Evolutionary conservation across 345 rosid species (phyloP).

Genomic region (Populus euphratica): DNA sequence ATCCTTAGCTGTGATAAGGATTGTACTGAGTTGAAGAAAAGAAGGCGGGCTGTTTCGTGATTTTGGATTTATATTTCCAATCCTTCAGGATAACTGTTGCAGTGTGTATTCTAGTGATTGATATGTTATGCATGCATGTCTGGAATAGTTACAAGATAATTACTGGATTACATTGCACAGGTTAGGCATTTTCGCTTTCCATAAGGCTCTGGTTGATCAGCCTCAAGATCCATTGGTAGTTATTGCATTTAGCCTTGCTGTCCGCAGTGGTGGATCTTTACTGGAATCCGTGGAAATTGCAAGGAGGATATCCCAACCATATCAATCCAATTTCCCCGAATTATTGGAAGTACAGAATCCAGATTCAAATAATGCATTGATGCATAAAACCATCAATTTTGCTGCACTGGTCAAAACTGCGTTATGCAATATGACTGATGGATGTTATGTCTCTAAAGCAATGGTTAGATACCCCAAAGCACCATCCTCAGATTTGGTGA

Average conservation of each 20-base stretch:
- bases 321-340: constrained; percentile 45
- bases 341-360: constrained; percentile 24
- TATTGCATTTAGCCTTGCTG: constrained; percentile 67
- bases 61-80: too few relatives aligned
- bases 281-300: constrained; percentile 57
- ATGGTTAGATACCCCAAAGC: constrained; percentile 49
- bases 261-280: constrained; percentile 67
- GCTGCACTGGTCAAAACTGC: constrained; percentile 42
- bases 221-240: constrained; percentile 66
- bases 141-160: background rate
- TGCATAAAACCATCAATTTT: constrained; percentile 54
- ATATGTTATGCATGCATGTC: background rate
- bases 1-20: too few relatives aligned
- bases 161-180: constrained; percentile 24
- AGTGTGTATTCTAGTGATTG: background rate
- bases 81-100: too few relatives aligned
- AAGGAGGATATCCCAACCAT: constrained; percentile 42
- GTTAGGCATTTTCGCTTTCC: constrained; percentile 70
- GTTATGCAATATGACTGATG: constrained; percentile 50
- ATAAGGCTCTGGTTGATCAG: constrained; percentile 54
- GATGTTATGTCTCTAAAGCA: constrained; percentile 47
- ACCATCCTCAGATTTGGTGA: constrained; percentile 67
- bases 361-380: constrained; percentile 22
- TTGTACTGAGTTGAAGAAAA: too few relatives aligned
- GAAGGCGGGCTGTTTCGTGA: too few relatives aligned